Percentiles rank a stretch among this genome's conserved stretches.
Evolutionary conservation across 345 rosid species (phyloP).

Genomic region (Brassica napus): Da-Ae NC_063447.1:3504001-3504500

Average conservation of each 20-base stretch:
- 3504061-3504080: conserved; percentile 32
- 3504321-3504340: background rate
- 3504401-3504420: background rate
- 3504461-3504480: background rate
- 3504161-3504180: background rate
- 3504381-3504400: background rate
- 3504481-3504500: conserved; percentile 6
- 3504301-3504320: background rate
- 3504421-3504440: conserved; percentile 9
- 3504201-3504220: background rate
- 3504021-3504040: conserved; percentile 33
- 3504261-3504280: background rate
- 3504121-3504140: background rate
- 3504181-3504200: background rate
- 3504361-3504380: background rate
- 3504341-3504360: conserved; percentile 13
- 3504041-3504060: conserved; percentile 18
- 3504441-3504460: background rate
- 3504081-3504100: conserved; percentile 25
- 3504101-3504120: conserved; percentile 5
- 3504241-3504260: background rate
- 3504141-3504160: background rate
- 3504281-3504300: background rate
- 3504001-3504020: conserved; percentile 39
- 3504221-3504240: background rate